A percentile compares a stretch with the other conserved stretches of the same genome.
These are phyloP conservation scores for Picea glauca DNA, from an alignment of 75 land plant genomes.

Conservation along the genomic window DNA sequence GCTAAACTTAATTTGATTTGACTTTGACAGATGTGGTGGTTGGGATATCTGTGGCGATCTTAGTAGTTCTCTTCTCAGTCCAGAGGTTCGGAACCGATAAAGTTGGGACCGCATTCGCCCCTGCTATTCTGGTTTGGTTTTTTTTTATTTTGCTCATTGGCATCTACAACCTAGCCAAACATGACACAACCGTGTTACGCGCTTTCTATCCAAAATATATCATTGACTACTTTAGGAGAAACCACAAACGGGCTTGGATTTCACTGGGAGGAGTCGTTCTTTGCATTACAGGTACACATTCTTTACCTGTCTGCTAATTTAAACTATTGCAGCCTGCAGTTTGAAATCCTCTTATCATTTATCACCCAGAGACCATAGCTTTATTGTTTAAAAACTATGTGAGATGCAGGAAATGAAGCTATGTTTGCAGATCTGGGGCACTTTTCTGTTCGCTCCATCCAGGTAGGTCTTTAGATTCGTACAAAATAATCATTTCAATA, in stretches of 20 bases:
- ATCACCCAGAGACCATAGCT: background rate
- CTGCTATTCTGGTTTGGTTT: slow-evolving; percentile 44
- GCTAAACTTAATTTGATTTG: no score
- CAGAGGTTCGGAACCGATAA: slow-evolving; percentile 51
- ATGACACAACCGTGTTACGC: slow-evolving; percentile 31
- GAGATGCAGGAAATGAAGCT: slow-evolving; percentile 59
- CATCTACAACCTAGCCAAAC: slow-evolving; percentile 27
- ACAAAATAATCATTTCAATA: no score
- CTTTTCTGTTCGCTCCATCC: slow-evolving; percentile 53
- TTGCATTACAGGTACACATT: slow-evolving; percentile 33
- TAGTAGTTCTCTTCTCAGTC: slow-evolving; percentile 26
- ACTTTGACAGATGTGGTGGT: slow-evolving; percentile 30
- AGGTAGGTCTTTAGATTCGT: slow-evolving; percentile 17
- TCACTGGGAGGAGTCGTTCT: slow-evolving; percentile 56
- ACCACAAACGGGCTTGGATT: slow-evolving; percentile 27
- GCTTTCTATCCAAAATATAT: slow-evolving; percentile 46
- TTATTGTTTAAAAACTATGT: background rate
- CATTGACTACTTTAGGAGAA: slow-evolving; percentile 29
- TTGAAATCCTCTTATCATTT: background rate
- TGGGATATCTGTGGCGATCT: slow-evolving; percentile 27
- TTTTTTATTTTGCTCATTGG: slow-evolving; percentile 29
- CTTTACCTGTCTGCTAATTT: no score
- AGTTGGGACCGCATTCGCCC: slow-evolving; percentile 51
- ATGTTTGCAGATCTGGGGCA: slow-evolving; percentile 85
- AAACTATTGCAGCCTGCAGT: background rate